Conservation (phyloP, 2,329 filamentous ascomycete genomes). For the Lojkania enalia region DNA sequence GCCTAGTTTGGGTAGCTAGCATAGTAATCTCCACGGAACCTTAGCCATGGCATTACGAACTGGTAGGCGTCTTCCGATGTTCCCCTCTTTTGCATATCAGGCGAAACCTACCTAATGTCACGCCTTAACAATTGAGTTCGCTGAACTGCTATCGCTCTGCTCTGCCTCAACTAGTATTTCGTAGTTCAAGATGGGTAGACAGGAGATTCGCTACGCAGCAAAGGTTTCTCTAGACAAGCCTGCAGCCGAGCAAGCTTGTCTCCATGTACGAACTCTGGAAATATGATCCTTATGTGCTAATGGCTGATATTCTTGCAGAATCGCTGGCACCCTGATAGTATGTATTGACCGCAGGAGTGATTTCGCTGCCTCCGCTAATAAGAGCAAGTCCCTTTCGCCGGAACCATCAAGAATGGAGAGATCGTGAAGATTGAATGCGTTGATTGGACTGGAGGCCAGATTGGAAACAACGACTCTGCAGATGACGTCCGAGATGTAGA, state of each 20-base stretch:
- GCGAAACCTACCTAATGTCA: background rate
- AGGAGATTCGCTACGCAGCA: slow-evolving; percentile 69
- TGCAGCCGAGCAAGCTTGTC: slow-evolving; percentile 67
- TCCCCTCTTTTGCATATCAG: slow-evolving; percentile 17
- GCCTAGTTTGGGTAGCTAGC: slow-evolving; percentile 9
- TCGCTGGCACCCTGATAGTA: slow-evolving; percentile 90
- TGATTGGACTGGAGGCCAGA: slow-evolving; percentile 77
- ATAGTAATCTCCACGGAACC: slow-evolving; percentile 15
- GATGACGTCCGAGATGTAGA: slow-evolving; percentile 86
- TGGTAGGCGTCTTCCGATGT: slow-evolving; percentile 2
- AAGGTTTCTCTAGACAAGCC: slow-evolving; percentile 75
- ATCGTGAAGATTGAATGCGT: slow-evolving; percentile 93
- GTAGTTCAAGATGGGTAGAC: slow-evolving; percentile 50
- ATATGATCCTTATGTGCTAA: slow-evolving; percentile 3
- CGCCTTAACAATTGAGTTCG: too few species aligned
- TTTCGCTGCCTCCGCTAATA: background rate
- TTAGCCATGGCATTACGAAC: slow-evolving; percentile 19
- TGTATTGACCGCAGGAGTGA: slow-evolving; percentile 3
- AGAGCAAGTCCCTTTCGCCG: slow-evolving; percentile 70
- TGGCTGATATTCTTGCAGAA: slow-evolving; percentile 60
- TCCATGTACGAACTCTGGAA: slow-evolving; percentile 63
- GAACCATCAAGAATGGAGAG: slow-evolving; percentile 77
- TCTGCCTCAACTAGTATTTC: too few species aligned
- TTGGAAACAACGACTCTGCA: slow-evolving; percentile 85
- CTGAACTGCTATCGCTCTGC: too few species aligned